Evolutionary conservation across 495 filamentous ascomycete genomes (phyloP).

Genomic region (Apodospora peruviana): DNA sequence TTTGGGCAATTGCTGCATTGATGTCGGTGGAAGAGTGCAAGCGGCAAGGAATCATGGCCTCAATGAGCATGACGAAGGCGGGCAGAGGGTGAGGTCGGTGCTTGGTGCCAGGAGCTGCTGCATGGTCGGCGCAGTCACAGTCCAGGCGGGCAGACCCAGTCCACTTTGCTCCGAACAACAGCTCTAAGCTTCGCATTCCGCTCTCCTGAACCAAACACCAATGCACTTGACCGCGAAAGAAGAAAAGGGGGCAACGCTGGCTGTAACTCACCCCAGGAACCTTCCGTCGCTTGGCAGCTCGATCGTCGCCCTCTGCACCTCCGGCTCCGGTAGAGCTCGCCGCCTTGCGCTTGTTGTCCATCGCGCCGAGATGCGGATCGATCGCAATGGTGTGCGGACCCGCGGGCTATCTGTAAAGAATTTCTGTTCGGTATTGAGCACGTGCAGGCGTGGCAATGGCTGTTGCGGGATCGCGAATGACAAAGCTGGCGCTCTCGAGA

Average conservation of each 20-base stretch:
- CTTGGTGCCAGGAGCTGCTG: not conserved
- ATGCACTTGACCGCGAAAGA: not conserved
- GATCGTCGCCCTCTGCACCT: conserved; percentile 44
- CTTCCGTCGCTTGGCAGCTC: conserved; percentile 57
- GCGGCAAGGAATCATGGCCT: not conserved
- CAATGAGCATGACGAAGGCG: not conserved
- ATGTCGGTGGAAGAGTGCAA: not conserved
- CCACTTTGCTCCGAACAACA: not conserved
- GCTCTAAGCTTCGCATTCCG: not conserved
- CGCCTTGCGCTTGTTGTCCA: conserved; percentile 68
- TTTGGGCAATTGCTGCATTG: not conserved
- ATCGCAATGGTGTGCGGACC: not conserved
- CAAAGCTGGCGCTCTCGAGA: conserved; percentile 16
- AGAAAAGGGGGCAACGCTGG: not conserved
- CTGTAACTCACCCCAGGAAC: conserved; percentile 29
- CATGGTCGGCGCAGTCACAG: not conserved
- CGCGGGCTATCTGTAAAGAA: not conserved
- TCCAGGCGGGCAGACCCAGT: not conserved
- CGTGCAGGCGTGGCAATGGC: conserved; percentile 14
- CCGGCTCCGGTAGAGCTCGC: conserved; percentile 31
- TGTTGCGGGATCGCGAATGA: conserved; percentile 6
- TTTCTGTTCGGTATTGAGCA: not conserved
- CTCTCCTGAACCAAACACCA: conserved; percentile 1
- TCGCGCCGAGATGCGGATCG: conserved; percentile 23
- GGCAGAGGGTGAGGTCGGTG: not conserved